phyloP scores from a whole-genome alignment of 176 grass and related monocot genomes.

The Urochloa ruziziensis region DNA sequence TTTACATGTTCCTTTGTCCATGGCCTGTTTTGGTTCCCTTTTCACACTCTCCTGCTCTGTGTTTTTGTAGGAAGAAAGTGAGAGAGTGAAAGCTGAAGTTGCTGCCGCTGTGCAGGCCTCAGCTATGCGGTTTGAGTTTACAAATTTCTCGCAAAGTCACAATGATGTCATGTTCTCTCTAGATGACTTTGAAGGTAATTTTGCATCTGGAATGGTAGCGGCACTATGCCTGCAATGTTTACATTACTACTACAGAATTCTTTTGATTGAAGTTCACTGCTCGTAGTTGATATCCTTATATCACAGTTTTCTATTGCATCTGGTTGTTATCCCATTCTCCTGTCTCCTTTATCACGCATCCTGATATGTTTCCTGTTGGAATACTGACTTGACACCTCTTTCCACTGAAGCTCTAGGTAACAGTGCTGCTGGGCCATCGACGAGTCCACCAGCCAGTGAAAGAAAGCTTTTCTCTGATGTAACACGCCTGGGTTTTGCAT shows the following conservation, averaged over 20 bases:
- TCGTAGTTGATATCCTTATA: neutral
- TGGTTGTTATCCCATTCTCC: neutral
- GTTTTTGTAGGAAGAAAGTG: conserved; percentile 64
- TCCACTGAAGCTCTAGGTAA: conserved; percentile 63
- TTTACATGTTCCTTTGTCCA: conserved; percentile 5
- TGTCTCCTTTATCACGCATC: neutral
- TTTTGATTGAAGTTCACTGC: neutral
- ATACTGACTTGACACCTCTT: conserved; percentile 23
- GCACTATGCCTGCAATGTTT: neutral
- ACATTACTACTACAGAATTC: neutral
- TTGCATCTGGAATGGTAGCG: neutral
- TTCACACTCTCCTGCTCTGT: conserved; percentile 21
- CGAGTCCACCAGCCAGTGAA: conserved; percentile 64
- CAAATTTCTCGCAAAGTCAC: conserved; percentile 41
- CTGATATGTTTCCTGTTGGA: neutral
- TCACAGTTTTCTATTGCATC: neutral
- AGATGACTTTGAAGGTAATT: conserved; percentile 97
- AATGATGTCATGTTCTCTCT: conserved; percentile 76
- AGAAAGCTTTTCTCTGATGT: conserved; percentile 93
- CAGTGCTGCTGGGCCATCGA: conserved; percentile 53
- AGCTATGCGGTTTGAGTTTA: conserved; percentile 50
- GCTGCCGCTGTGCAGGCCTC: conserved; percentile 45
- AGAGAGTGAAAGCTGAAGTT: conserved; percentile 75
- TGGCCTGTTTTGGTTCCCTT: neutral
- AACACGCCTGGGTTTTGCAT: conserved; percentile 80